Conservation (phyloP, 148 eudicot genomes). For the Selenicereus undatus region DNA sequence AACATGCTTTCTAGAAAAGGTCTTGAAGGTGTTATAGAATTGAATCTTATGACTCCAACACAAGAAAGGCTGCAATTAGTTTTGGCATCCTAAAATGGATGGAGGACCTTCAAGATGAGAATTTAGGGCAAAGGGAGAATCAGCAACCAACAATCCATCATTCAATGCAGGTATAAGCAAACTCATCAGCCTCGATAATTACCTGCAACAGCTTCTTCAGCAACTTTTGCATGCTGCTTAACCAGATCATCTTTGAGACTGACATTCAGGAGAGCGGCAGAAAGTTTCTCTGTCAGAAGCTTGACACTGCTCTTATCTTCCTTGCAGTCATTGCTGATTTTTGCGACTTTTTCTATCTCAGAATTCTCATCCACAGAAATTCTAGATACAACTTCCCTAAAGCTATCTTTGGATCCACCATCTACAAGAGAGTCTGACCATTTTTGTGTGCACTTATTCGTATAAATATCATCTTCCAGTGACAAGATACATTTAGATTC, state of each 20-base stretch:
- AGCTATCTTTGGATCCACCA: not conserved
- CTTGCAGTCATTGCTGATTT: slow-evolving; percentile 11
- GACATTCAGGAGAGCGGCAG: slow-evolving; percentile 77
- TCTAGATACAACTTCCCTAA: not conserved
- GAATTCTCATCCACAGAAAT: slow-evolving; percentile 7
- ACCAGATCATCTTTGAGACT: slow-evolving; percentile 82
- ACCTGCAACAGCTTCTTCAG: slow-evolving; percentile 98
- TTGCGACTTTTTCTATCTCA: slow-evolving; percentile 7
- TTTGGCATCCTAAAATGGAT: not conserved
- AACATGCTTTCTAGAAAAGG: not conserved
- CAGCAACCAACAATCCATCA: no score
- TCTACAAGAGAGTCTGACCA: not conserved
- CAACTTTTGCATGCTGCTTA: slow-evolving; percentile 87
- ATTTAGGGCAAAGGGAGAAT: no score
- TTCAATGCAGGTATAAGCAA: not conserved
- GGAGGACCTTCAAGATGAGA: not conserved
- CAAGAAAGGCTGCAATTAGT: not conserved
- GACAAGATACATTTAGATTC: slow-evolving; percentile 5
- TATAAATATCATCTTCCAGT: not conserved
- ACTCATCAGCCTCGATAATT: not conserved
- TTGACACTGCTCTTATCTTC: slow-evolving; percentile 45
- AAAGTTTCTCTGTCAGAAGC: slow-evolving; percentile 62
- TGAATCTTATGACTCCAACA: not conserved
- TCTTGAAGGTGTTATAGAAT: not conserved
- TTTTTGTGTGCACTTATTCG: not conserved